phyloP scores from a whole-genome alignment of 169 alveolate genomes.

The Sarcocystis neurona region DNA sequence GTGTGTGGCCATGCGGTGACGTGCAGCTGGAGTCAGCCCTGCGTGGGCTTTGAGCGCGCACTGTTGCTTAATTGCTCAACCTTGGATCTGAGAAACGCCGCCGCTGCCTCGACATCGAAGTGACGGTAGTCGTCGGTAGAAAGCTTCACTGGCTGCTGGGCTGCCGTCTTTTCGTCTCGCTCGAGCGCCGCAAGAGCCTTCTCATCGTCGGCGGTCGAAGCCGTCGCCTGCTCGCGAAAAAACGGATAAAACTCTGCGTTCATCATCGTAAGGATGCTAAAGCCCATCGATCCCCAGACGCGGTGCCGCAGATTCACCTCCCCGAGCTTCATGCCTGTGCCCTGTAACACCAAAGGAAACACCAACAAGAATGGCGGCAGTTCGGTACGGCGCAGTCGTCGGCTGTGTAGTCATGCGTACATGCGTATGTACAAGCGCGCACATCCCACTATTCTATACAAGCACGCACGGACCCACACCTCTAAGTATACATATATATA shows the following conservation, averaged over 20 bases:
- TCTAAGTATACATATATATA: too few species aligned
- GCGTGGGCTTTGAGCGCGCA: too few species aligned
- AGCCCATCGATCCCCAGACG: constrained; percentile 38
- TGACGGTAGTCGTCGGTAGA: neutral
- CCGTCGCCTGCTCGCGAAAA: constrained; percentile 12
- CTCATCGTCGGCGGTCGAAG: neutral
- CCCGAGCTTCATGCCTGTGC: constrained; percentile 36
- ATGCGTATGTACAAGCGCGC: too few species aligned
- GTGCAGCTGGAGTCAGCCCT: too few species aligned
- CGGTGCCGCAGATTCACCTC: constrained; percentile 48
- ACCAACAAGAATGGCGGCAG: neutral
- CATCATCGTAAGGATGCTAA: constrained; percentile 23
- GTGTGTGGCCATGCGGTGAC: too few species aligned
- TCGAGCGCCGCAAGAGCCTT: neutral
- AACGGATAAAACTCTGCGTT: constrained; percentile 31
- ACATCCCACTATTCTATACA: too few species aligned
- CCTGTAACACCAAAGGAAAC: constrained; percentile 4
- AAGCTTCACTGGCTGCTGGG: neutral
- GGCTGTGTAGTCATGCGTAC: too few species aligned
- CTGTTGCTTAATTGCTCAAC: too few species aligned
- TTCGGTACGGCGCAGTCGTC: too few species aligned
- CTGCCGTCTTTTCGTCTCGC: neutral
- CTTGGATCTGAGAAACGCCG: neutral
- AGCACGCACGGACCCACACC: too few species aligned
- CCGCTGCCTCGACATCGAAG: constrained; percentile 20